Conservation (phyloP, 2,329 filamentous ascomycete species). For the Aspergillus sp. region DNA sequence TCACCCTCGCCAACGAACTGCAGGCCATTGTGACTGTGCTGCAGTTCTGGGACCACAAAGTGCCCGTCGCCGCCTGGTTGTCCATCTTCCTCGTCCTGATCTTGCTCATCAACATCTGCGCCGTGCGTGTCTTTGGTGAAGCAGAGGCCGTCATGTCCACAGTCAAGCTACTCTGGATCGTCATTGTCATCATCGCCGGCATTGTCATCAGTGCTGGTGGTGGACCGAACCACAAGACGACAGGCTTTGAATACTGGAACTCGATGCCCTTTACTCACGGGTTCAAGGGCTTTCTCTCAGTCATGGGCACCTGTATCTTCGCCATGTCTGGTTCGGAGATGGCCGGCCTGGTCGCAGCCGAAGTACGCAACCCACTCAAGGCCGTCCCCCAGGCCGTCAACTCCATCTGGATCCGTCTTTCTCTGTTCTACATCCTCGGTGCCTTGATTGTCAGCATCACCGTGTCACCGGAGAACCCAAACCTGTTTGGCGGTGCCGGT, state of each 20-base stretch:
- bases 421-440: slow-evolving; percentile 52
- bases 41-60: slow-evolving; percentile 49
- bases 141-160: slow-evolving; percentile 50
- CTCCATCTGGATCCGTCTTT: slow-evolving; percentile 52
- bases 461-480: slow-evolving; percentile 44
- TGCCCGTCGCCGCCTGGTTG: slow-evolving; percentile 52
- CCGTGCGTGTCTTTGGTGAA: slow-evolving; percentile 52
- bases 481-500: slow-evolving; percentile 48
- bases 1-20: slow-evolving; percentile 52
- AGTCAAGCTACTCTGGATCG: slow-evolving; percentile 55
- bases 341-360: slow-evolving; percentile 49
- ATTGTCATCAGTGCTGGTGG: slow-evolving; percentile 52
- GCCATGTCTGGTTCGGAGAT: slow-evolving; percentile 51
- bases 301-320: slow-evolving; percentile 45
- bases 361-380: slow-evolving; percentile 49
- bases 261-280: slow-evolving; percentile 48
- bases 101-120: slow-evolving; percentile 48
- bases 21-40: slow-evolving; percentile 49
- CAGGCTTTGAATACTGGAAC: slow-evolving; percentile 55
- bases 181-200: slow-evolving; percentile 53
- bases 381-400: slow-evolving; percentile 51
- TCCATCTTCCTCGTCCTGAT: slow-evolving; percentile 52
- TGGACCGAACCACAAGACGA: slow-evolving; percentile 41
- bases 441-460: slow-evolving; percentile 52
- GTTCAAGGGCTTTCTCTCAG: slow-evolving; percentile 49